Evolutionary conservation across 805 yeast genomes (phyloP).

Genomic region (Monosporozyma servazzii): DNA sequence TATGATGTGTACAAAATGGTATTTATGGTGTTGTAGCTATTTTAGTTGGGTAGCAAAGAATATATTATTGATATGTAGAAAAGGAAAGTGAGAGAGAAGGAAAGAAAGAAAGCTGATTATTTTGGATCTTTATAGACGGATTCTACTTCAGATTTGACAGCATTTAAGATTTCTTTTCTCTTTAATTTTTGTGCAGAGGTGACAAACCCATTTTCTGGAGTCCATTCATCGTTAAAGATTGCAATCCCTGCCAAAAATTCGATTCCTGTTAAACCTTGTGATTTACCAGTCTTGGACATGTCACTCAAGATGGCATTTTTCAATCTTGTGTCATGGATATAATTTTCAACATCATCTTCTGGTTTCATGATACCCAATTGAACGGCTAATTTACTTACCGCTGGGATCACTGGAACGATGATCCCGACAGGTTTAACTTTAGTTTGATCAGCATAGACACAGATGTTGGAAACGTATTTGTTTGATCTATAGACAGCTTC

Average conservation of each 20-base stretch:
- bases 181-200: conserved; percentile 95
- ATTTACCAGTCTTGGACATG: conserved; percentile 64
- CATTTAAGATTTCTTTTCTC: conserved; percentile 76
- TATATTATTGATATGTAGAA: background rate
- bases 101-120: background rate
- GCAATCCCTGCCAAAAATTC: conserved; percentile 77
- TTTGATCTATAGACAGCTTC: conserved; percentile 88
- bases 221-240: conserved; percentile 87
- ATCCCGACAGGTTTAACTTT: conserved; percentile 91
- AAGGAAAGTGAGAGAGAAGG: too few species aligned
- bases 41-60: background rate
- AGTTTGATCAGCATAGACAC: conserved; percentile 85
- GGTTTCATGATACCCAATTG: conserved; percentile 42
- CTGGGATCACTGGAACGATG: conserved; percentile 67
- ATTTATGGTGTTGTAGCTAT: background rate
- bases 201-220: conserved; percentile 89
- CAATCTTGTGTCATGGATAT: conserved; percentile 50
- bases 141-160: conserved; percentile 60
- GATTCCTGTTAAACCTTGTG: conserved; percentile 75
- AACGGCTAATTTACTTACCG: conserved; percentile 51
- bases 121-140: conserved; percentile 42
- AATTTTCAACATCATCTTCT: conserved; percentile 39
- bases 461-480: conserved; percentile 64
- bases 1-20: background rate
- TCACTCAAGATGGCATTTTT: conserved; percentile 44